phyloP scores from a whole-genome alignment of 768 basidiomycete genomes.

The Termitomyces sp. region DNA sequence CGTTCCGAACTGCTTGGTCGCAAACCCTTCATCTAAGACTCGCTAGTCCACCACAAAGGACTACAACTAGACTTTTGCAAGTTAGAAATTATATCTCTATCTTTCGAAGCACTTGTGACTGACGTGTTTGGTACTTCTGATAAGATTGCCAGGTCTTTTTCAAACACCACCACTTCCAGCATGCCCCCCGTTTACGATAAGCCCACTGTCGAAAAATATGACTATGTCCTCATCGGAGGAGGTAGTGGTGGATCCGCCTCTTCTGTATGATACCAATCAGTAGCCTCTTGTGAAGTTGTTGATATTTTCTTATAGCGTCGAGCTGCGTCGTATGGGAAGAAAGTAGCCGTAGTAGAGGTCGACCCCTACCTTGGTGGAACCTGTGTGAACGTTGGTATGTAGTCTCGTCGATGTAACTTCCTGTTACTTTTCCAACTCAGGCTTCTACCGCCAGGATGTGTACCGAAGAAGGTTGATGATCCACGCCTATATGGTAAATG shows the following conservation, averaged over 20 bases:
- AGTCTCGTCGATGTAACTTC: not conserved
- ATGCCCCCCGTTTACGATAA: slow-evolving; percentile 72
- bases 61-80: slow-evolving; percentile 15
- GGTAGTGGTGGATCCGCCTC: slow-evolving; percentile 92
- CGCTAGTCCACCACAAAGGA: slow-evolving; percentile 10
- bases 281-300: not conserved
- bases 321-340: slow-evolving; percentile 88
- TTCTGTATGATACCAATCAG: slow-evolving; percentile 50
- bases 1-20: slow-evolving; percentile 18
- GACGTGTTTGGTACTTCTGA: slow-evolving; percentile 15
- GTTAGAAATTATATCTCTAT: slow-evolving; percentile 5
- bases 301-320: slow-evolving; percentile 57
- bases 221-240: slow-evolving; percentile 87
- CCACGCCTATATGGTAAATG: not conserved
- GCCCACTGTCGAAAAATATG: slow-evolving; percentile 66
- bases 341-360: slow-evolving; percentile 85
- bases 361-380: slow-evolving; percentile 82
- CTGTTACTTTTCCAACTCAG: not conserved
- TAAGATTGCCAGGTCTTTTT: slow-evolving; percentile 48
- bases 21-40: slow-evolving; percentile 6
- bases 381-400: slow-evolving; percentile 95
- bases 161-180: slow-evolving; percentile 30
- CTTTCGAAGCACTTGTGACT: slow-evolving; percentile 7
- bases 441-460: slow-evolving; percentile 64
- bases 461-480: slow-evolving; percentile 80